phyloP scores from a whole-genome alignment of 129 eudicot genomes.

The Saussurea involucrata region DNA sequence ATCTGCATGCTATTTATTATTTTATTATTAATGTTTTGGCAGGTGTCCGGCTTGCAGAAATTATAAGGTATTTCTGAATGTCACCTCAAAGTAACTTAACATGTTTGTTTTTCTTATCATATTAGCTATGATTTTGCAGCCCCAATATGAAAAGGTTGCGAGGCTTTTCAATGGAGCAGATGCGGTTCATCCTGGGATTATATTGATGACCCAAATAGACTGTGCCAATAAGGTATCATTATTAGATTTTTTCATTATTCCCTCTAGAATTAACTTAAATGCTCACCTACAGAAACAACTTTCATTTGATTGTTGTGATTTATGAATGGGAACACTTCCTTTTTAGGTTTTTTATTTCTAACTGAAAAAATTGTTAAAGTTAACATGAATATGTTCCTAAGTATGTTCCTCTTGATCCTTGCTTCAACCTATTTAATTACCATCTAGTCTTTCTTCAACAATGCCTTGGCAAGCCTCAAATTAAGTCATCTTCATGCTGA shows the following conservation, averaged over 20 bases:
- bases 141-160: slow-evolving; percentile 87
- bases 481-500: too few relatives aligned
- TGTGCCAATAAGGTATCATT: slow-evolving; percentile 73
- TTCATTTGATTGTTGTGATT: not conserved
- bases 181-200: slow-evolving; percentile 77
- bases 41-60: slow-evolving; percentile 98
- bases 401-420: too few relatives aligned
- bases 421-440: too few relatives aligned
- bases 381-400: too few relatives aligned
- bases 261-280: not conserved
- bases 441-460: too few relatives aligned
- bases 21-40: slow-evolving; percentile 23
- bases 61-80: slow-evolving; percentile 53
- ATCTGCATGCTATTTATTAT: not conserved
- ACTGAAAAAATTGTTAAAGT: too few relatives aligned
- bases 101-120: slow-evolving; percentile 12
- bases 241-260: slow-evolving; percentile 3
- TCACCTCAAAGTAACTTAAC: not conserved
- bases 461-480: too few relatives aligned
- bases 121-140: slow-evolving; percentile 41
- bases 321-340: not conserved
- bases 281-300: not conserved
- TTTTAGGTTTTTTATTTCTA: not conserved
- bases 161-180: slow-evolving; percentile 74
- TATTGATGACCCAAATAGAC: slow-evolving; percentile 73